Evolutionary conservation across 2,329 filamentous ascomycete species (phyloP), one percentile per base, ranked within the genome.

Genomic region (Xylariaceae sp.): DNA sequence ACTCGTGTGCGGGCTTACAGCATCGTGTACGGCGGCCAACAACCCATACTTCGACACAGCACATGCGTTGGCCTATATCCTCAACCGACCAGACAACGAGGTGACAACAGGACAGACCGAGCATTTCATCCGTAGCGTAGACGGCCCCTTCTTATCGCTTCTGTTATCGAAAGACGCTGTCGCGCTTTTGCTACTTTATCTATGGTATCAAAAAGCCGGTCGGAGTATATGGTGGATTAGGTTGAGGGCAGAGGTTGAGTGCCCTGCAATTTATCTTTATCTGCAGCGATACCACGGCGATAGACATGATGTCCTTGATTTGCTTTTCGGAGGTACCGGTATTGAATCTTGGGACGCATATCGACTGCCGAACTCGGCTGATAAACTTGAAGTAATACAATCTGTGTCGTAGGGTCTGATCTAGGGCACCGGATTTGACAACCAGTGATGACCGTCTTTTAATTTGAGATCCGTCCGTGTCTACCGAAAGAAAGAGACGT

Each of bases 211-310:
- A 17, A 75, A 74, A 59, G 64, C 66, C 49, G 45, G 72, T 34
- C 65, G 65, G 14, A 64, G 64, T 59, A 67, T 75, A 54, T 76
- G 74, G 74, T 76, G 72, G 71, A 68, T 76, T 53, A 67, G 67
- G 17, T 62, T 75, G 1, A 64, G 74, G 33, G 70, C 72, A 1
- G 66, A 66, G 47, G 66, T 76, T 34, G 74, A 76, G 58, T 69
- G 69, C 41, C 71, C 69, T 34, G 63, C 73, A n/a, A 76, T 76
- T 40, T 64, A 63, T 50, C 54, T 52, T 12, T 76, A 76, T 41
- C 53, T 76, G 4, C 58, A 34, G 2, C 48, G 59, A 2, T 59
- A 71, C 62, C 67, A 75, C 17, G 17, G 39, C 17, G 56, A 31
- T 0, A 56, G 70, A 18, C 5, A 0, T 12, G 55, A 54, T 0